These are phyloP conservation scores for Aspergillus versicolor DNA, from an alignment of 2,329 filamentous ascomycete species.

Conservation along the genomic window DNA sequence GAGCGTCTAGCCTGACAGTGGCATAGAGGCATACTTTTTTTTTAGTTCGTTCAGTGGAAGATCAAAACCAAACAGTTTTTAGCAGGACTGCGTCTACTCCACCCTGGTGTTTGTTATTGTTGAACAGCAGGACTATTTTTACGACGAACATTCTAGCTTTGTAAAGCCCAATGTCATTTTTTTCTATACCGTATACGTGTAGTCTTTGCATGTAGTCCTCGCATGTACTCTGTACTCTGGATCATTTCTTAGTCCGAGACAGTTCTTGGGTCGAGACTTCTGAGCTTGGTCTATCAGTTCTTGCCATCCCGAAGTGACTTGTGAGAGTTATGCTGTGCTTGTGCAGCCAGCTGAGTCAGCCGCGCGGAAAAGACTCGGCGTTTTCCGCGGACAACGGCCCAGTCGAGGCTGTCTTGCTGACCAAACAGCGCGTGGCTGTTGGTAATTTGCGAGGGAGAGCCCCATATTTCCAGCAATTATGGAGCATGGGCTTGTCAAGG, in stretches of 20 bases:
- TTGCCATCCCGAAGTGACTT: too few species aligned
- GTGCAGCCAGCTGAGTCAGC: not conserved
- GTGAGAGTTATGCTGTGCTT: not conserved
- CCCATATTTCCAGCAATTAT: not conserved
- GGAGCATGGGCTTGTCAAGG: not conserved
- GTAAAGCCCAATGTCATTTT: too few species aligned
- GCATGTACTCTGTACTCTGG: too few species aligned
- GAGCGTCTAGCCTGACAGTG: conserved; percentile 37
- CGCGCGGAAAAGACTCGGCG: conserved; percentile 11
- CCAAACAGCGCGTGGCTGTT: conserved; percentile 26
- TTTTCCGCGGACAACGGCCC: conserved; percentile 4
- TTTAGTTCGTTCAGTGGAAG: conserved; percentile 47
- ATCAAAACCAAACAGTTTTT: conserved; percentile 50
- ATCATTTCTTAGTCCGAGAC: too few species aligned
- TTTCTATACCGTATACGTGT: too few species aligned
- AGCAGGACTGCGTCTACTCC: conserved; percentile 52
- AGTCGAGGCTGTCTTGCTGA: conserved; percentile 7
- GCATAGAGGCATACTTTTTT: conserved; percentile 43
- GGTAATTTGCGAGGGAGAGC: conserved; percentile 19
- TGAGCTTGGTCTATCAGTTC: too few species aligned
- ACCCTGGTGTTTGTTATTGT: conserved; percentile 45
- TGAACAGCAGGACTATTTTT: conserved; percentile 47
- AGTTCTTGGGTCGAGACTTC: too few species aligned
- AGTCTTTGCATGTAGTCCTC: too few species aligned
- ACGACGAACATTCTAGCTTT: conserved; percentile 42